Percentiles rank a stretch among this genome's conserved stretches.
phyloP scores from a whole-genome alignment of 441 rosid genomes.

The Brassica hybrid region DNA sequence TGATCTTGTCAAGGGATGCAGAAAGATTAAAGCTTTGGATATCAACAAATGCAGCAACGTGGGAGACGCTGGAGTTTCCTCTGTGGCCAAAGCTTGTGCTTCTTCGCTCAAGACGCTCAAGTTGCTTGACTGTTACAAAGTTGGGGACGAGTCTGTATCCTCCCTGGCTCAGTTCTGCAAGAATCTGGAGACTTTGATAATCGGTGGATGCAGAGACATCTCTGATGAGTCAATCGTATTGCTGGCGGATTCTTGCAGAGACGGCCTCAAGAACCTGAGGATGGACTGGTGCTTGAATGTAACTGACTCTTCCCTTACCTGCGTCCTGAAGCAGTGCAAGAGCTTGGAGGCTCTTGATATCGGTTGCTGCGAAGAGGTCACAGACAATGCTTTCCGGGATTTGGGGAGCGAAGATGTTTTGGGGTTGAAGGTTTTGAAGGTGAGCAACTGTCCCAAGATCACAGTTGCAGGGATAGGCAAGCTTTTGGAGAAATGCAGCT shows the following conservation, averaged over 20 bases:
- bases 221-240: constrained; percentile 63
- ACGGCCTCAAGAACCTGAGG: constrained; percentile 72
- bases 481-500: constrained; percentile 70
- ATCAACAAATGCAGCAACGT: constrained; percentile 80
- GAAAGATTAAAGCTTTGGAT: constrained; percentile 62
- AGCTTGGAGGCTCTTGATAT: constrained; percentile 89
- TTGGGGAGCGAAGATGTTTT: constrained; percentile 49
- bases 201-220: constrained; percentile 84
- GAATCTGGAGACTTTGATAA: constrained; percentile 74
- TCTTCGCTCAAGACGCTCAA: constrained; percentile 73
- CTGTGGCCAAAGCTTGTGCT: constrained; percentile 67
- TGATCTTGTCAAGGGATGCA: constrained; percentile 77
- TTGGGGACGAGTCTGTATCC: constrained; percentile 66
- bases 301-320: constrained; percentile 70
- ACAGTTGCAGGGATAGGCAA: constrained; percentile 67
- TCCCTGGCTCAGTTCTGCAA: constrained; percentile 70
- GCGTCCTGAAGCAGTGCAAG: constrained; percentile 66
- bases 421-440: constrained; percentile 71
- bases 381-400: constrained; percentile 68
- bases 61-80: constrained; percentile 74
- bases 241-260: constrained; percentile 67
- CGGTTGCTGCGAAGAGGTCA: constrained; percentile 86
- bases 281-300: constrained; percentile 95
- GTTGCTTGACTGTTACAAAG: constrained; percentile 81
- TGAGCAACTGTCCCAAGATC: constrained; percentile 76